Conservation (phyloP, 176 grass and related monocot species). For the Triticum dicoccoides region DNA sequence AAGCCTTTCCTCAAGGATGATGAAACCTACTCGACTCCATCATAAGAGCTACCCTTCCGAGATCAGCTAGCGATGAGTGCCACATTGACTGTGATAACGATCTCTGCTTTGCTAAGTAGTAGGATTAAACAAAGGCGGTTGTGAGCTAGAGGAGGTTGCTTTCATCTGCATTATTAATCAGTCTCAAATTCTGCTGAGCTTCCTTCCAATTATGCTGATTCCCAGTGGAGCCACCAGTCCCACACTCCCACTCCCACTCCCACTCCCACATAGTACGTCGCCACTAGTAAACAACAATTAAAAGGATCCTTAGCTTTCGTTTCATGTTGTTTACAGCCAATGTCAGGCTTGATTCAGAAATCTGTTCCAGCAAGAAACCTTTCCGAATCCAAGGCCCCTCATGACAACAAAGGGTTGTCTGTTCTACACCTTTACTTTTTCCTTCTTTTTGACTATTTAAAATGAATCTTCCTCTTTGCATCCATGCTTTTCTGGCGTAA, state of each 20-base stretch:
- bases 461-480: slow-evolving; percentile 6
- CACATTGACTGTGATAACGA: not conserved
- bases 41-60: slow-evolving; percentile 5
- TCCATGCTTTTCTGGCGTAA: slow-evolving; percentile 6
- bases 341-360: not conserved
- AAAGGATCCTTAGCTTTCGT: not conserved
- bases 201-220: slow-evolving; percentile 2
- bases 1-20: slow-evolving; percentile 32
- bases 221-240: too few relatives aligned
- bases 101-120: not conserved
- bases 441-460: slow-evolving; percentile 49
- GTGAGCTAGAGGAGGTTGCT: not conserved
- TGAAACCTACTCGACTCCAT: slow-evolving; percentile 15
- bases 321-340: slow-evolving; percentile 6
- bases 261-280: not conserved
- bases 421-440: slow-evolving; percentile 5
- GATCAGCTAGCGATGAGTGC: slow-evolving; percentile 11
- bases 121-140: not conserved
- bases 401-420: slow-evolving; percentile 28
- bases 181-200: not conserved
- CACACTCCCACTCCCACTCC: too few relatives aligned
- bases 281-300: not conserved
- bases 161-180: too few relatives aligned
- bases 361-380: slow-evolving; percentile 23
- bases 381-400: slow-evolving; percentile 12